A percentile compares a stretch with the other conserved stretches of the same genome.
phyloP scores from a whole-genome alignment of 345 rosid genomes.

The Eutrema yunnanense region DNA sequence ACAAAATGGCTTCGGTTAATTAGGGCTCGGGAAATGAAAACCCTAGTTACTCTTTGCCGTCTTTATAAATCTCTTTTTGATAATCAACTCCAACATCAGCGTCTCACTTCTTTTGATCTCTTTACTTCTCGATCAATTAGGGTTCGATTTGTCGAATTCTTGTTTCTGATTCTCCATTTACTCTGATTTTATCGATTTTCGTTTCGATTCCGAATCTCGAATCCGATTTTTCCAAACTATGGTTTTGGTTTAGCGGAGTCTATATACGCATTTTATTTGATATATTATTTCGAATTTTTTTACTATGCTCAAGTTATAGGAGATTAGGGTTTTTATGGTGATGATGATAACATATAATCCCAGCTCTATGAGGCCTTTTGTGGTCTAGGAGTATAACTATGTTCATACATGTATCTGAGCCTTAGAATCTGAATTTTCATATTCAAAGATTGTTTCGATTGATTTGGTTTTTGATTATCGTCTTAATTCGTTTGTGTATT shows the following conservation, averaged over 20 bases:
- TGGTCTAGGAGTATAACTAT: constrained; percentile 31
- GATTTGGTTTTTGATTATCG: not conserved
- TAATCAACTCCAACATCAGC: too few species aligned
- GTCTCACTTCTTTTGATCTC: not conserved
- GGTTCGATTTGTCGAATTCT: not conserved
- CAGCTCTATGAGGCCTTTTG: constrained; percentile 37
- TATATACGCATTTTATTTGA: too few species aligned
- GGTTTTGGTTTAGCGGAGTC: too few species aligned
- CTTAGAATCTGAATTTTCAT: not conserved
- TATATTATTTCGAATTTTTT: too few species aligned
- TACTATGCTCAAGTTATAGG: too few species aligned
- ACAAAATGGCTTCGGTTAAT: not conserved
- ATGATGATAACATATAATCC: constrained; percentile 34
- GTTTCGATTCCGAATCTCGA: not conserved
- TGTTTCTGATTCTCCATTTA: not conserved
- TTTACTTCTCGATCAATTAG: not conserved
- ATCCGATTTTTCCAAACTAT: not conserved
- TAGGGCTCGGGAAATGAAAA: not conserved
- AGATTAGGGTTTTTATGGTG: not conserved
- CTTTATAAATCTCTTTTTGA: not conserved
- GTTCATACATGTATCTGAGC: constrained; percentile 29
- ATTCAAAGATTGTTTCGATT: too few species aligned
- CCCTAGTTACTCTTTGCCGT: not conserved
- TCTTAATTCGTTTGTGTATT: not conserved
- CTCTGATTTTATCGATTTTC: not conserved